Percentiles rank a stretch among this genome's conserved stretches.
Evolutionary conservation across 768 basidiomycete genomes (phyloP).

Genomic region (Tylopilus rubrobrunneus): DNA sequence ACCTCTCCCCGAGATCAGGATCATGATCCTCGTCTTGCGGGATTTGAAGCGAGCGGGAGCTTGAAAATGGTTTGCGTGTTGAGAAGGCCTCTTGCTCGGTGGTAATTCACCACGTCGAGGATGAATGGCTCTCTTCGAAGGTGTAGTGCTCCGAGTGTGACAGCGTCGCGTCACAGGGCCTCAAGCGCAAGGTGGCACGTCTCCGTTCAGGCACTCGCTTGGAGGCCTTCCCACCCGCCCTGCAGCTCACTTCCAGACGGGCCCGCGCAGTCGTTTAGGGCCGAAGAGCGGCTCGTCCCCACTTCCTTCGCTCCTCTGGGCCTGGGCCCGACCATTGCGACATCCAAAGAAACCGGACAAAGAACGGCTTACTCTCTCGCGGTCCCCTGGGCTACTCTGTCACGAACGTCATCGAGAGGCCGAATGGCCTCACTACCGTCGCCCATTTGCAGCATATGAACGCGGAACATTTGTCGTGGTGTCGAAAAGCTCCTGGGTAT

Average conservation of each 20-base stretch:
- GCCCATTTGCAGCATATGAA: conserved; percentile 24
- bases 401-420: conserved; percentile 21
- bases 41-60: conserved; percentile 17
- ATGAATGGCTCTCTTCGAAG: too few relatives aligned
- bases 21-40: conserved; percentile 20
- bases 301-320: too few relatives aligned
- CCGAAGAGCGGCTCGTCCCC: too few relatives aligned
- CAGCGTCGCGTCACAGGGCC: too few relatives aligned
- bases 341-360: background rate
- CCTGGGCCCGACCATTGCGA: conserved; percentile 12
- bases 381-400: conserved; percentile 16
- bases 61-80: conserved; percentile 17
- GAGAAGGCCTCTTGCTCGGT: conserved; percentile 22
- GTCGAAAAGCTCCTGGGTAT: conserved; percentile 10
- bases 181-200: background rate
- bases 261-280: too few relatives aligned
- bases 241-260: background rate
- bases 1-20: conserved; percentile 15
- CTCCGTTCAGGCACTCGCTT: too few relatives aligned
- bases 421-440: conserved; percentile 18
- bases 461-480: conserved; percentile 20
- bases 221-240: background rate
- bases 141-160: too few relatives aligned
- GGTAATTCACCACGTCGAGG: conserved; percentile 21
- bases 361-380: conserved; percentile 8